Conservation (phyloP, 805 yeast genomes). For the Saturnispora kantuleensis region DNA sequence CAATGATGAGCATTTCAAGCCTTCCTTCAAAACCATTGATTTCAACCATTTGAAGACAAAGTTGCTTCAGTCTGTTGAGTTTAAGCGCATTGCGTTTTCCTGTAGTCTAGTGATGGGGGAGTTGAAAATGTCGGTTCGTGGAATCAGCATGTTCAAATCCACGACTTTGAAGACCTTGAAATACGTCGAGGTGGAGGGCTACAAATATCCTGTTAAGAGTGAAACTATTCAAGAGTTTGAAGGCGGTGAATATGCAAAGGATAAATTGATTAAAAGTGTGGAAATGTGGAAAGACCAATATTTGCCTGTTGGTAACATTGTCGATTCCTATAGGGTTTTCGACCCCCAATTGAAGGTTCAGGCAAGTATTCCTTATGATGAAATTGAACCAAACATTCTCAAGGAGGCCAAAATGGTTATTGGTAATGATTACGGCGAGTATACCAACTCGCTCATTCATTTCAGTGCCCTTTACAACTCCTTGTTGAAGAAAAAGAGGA, state of each 20-base stretch:
- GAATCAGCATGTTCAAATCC: constrained; percentile 47
- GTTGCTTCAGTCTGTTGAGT: constrained; percentile 48
- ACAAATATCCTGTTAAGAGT: constrained; percentile 36
- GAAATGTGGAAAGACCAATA: constrained; percentile 20
- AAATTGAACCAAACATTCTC: constrained; percentile 41
- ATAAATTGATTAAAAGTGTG: neutral
- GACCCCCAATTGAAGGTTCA: constrained; percentile 32
- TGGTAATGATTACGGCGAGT: constrained; percentile 50
- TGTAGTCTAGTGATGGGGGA: constrained; percentile 47
- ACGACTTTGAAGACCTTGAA: constrained; percentile 17
- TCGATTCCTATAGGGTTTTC: constrained; percentile 23
- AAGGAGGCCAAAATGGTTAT: constrained; percentile 53
- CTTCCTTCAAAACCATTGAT: constrained; percentile 33
- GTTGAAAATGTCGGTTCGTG: constrained; percentile 58
- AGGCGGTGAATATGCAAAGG: constrained; percentile 15
- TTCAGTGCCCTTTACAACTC: constrained; percentile 59
- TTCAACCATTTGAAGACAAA: constrained; percentile 35
- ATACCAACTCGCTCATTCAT: constrained; percentile 54
- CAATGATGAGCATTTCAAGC: constrained; percentile 15
- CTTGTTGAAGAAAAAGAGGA: constrained; percentile 39
- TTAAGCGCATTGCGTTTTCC: constrained; percentile 52
- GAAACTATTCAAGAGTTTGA: constrained; percentile 23
- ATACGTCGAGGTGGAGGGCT: constrained; percentile 37
- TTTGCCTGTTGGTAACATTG: constrained; percentile 26
- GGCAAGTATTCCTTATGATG: constrained; percentile 52